These are phyloP conservation scores for Orbilia oligospora DNA, from an alignment of 2,329 filamentous ascomycete species.

Conservation along the genomic window DNA sequence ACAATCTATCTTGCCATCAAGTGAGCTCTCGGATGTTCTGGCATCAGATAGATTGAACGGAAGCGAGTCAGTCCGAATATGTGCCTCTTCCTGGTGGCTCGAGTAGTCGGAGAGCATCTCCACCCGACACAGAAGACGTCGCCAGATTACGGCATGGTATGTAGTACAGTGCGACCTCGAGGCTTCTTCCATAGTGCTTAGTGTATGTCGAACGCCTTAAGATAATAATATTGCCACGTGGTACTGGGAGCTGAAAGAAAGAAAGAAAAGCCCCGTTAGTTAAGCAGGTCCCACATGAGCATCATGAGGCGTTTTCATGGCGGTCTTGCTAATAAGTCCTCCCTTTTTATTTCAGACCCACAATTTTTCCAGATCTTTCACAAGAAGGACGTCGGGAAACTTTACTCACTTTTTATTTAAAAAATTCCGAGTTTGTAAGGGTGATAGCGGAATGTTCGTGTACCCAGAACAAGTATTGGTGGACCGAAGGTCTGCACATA, in stretches of 20 bases:
- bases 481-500: conserved; percentile 34
- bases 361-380: background rate
- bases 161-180: conserved; percentile 4
- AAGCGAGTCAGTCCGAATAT: conserved; percentile 47
- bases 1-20: conserved; percentile 9
- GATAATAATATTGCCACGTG: conserved; percentile 54
- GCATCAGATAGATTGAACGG: conserved; percentile 36
- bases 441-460: conserved; percentile 28
- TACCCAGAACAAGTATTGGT: conserved; percentile 36
- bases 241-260: conserved; percentile 38
- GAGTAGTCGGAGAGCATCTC: conserved; percentile 22
- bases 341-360: background rate
- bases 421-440: conserved; percentile 30
- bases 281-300: conserved; percentile 33
- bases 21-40: conserved; percentile 35
- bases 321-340: conserved; percentile 7
- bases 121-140: conserved; percentile 48
- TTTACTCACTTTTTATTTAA: conserved; percentile 1
- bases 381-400: conserved; percentile 1
- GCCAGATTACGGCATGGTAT: conserved; percentile 29
- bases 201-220: background rate
- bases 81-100: background rate
- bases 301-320: conserved; percentile 52
- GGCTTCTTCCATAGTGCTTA: conserved; percentile 26
- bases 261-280: conserved; percentile 34